These are phyloP conservation scores for Rubroshorea leprosula DNA, from an alignment of 345 rosid genomes.

Conservation along the genomic window DNA sequence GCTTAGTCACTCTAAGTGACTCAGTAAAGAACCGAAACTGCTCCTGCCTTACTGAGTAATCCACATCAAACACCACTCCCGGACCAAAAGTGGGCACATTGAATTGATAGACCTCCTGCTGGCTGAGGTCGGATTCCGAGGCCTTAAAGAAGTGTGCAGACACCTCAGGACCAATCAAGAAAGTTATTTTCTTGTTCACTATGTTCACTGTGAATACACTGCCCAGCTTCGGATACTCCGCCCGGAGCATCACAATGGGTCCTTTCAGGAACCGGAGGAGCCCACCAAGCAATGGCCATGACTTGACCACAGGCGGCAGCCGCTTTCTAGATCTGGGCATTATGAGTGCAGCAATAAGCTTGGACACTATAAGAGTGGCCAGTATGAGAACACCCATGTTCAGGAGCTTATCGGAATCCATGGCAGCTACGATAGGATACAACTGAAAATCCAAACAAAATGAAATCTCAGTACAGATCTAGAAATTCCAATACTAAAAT, in stretches of 20 bases:
- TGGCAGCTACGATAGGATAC: constrained; percentile 10
- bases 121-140: constrained; percentile 76
- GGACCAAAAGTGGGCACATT: constrained; percentile 97
- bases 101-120: constrained; percentile 95
- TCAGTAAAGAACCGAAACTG: constrained; percentile 95
- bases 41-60: constrained; percentile 82
- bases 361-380: constrained; percentile 68
- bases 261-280: constrained; percentile 72
- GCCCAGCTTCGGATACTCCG: constrained; percentile 84
- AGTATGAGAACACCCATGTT: constrained; percentile 52
- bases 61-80: constrained; percentile 94
- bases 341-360: constrained; percentile 57
- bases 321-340: constrained; percentile 58
- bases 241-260: constrained; percentile 72
- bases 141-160: constrained; percentile 97
- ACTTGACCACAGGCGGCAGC: constrained; percentile 63
- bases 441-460: constrained; percentile 10
- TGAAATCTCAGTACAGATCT: neutral
- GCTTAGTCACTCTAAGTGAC: constrained; percentile 70
- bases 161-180: constrained; percentile 94
- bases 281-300: constrained; percentile 71
- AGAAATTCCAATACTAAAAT: neutral
- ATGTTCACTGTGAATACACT: constrained; percentile 80
- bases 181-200: constrained; percentile 73
- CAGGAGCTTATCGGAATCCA: constrained; percentile 48